These are phyloP conservation scores for Backusella luteola DNA, from an alignment of 192 early-diverging fungal species.

Conservation along the genomic window DNA sequence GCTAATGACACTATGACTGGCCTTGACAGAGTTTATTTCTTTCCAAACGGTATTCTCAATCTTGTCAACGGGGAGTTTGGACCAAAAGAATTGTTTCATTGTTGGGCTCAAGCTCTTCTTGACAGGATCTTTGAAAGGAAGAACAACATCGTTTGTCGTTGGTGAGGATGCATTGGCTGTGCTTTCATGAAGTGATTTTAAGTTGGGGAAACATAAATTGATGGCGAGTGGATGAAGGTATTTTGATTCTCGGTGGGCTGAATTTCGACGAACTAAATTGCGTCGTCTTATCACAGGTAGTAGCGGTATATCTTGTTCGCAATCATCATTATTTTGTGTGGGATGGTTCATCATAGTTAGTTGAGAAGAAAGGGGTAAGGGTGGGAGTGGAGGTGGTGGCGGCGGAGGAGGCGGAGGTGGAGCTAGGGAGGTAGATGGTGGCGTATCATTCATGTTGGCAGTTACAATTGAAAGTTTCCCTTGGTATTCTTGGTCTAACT, in stretches of 20 bases:
- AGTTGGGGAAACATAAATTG: slow-evolving; percentile 26
- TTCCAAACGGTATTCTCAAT: slow-evolving; percentile 53
- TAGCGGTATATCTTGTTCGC: not conserved
- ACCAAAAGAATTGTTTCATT: slow-evolving; percentile 58
- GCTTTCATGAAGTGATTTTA: slow-evolving; percentile 33
- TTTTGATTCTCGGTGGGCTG: slow-evolving; percentile 10
- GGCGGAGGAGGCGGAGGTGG: slow-evolving; percentile 24
- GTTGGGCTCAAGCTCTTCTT: not conserved
- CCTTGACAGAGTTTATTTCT: slow-evolving; percentile 30
- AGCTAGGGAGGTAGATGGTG: slow-evolving; percentile 17
- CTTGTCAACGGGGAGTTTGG: slow-evolving; percentile 45
- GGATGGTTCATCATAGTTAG: not conserved
- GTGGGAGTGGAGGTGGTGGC: slow-evolving; percentile 26
- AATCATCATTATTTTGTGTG: not conserved
- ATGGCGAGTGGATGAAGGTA: slow-evolving; percentile 26
- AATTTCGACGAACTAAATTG: slow-evolving; percentile 1
- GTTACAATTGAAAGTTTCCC: not conserved
- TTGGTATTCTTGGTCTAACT: not conserved
- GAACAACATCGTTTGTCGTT: not conserved
- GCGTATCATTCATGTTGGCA: not conserved
- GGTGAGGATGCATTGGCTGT: not conserved
- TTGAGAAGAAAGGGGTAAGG: slow-evolving; percentile 14
- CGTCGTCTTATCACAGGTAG: slow-evolving; percentile 1
- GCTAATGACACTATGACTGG: not conserved
- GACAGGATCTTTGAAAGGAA: not conserved